Conservation (phyloP, 805 yeast genomes). For the Yamadazyma kitorensis region DNA sequence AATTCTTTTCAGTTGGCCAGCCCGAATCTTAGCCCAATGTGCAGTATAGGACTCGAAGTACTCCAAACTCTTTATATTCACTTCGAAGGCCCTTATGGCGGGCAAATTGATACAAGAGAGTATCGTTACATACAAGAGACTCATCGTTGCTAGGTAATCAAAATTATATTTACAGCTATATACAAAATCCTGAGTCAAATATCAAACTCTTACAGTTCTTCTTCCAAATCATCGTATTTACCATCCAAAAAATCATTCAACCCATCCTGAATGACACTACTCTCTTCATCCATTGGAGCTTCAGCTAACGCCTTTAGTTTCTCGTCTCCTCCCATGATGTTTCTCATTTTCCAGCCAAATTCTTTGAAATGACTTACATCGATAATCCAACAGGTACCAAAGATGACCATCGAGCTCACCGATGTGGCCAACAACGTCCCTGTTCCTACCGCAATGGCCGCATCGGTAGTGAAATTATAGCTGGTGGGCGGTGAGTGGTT, state of each 20-base stretch:
- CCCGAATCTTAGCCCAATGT: too few relatives aligned
- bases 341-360: constrained; percentile 67
- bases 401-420: constrained; percentile 65
- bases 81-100: too few relatives aligned
- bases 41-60: too few relatives aligned
- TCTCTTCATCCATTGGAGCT: constrained; percentile 54
- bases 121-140: too few relatives aligned
- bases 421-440: constrained; percentile 76
- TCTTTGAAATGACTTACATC: constrained; percentile 70
- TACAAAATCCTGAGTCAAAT: too few relatives aligned
- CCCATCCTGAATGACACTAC: constrained; percentile 53
- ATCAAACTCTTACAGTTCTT: too few relatives aligned
- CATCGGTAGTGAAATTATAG: constrained; percentile 76
- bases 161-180: too few relatives aligned
- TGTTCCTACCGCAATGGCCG: constrained; percentile 78
- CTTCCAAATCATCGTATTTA: constrained; percentile 25
- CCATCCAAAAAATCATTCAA: constrained; percentile 50
- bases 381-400: constrained; percentile 77
- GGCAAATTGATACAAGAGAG: too few relatives aligned
- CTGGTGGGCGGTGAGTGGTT: constrained; percentile 81
- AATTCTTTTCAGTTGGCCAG: too few relatives aligned
- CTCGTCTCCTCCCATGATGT: constrained; percentile 64
- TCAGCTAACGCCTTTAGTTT: constrained; percentile 46
- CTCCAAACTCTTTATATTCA: too few relatives aligned
- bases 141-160: too few relatives aligned